Evolutionary conservation across 139 green algal species (phyloP), one percentile per base, ranked within the genome.

Genomic region (Chloropicon primus): DNA sequence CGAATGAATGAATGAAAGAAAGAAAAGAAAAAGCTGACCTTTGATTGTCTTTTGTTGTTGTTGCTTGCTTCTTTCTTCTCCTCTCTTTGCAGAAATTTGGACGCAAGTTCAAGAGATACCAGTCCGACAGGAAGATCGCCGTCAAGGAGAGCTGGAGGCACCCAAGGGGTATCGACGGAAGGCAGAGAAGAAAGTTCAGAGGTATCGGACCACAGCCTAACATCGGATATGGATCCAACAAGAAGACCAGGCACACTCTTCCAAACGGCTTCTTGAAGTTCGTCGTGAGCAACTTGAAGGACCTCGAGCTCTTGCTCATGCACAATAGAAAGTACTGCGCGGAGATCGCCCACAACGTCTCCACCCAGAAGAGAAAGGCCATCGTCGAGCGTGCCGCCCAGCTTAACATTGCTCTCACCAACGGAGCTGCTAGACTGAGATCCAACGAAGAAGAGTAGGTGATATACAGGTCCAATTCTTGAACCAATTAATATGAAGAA

Each of bases 281-380:
- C 76, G 77, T 93, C 1, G 92, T 99, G 27, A 76, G 82, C 86
- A 99, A 98, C 82, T 90, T 96, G 10, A 87, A 85, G 77, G 94
- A 99, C 76, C 89, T 99, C 29, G 94, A 99, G 86, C 85, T 99
- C 79, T 88, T 99, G 27, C 81, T 99, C 83, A 98, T 99, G 94
- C 94, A 98, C 91, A 99, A 98, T 94, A 88, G 87, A 78, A 92
- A 85, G 78, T 97, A 92, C 83, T 89, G 84, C 72, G 93, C 84
- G 53, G 93, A 98, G 89, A 90, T 98, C 76, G 94, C 94, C n/a
- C 91, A 97, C 88, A 93, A 95, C 84, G 94, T 99, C 75, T 93
- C 86, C 24, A 90, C 93, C 29, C 85, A 91, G 53, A 98, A 99
- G 89, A 87, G 94, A 73, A 97, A 96, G 86, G 86, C 88, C 23